Base-by-base conservation (phyloP, 257 asterid species). In the Henckelia pumila region DNA sequence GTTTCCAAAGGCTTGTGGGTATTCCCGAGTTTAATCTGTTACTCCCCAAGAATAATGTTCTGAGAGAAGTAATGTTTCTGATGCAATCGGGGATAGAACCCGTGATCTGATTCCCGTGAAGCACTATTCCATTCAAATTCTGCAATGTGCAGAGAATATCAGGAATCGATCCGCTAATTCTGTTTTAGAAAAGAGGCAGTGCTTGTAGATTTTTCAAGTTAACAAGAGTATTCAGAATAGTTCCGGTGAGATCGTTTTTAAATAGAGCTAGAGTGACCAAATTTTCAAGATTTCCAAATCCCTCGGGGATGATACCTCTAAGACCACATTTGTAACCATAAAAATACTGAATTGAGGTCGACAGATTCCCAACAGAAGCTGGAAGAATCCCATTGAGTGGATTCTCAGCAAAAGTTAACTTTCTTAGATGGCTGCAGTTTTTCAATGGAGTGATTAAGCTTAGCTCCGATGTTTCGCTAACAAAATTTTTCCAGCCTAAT, bases 81-180 rank as follows among this genome's bases (percentile, higher is more conserved):
- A 77, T 56, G 59, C 81, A 72, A 8, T 25, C 72, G 5, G 72
- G 78, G 7, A 72, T 62, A 2, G 56, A 7, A 21, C 81, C 75
- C 1, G 64, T 26, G 21, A 77, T 50, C 35, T 29, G 66, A 52
- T 77, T 72, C 19, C 24, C 1, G 5, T 7, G 6, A 8, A 57
- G 49, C 0, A 1, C 0, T 10, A 56, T 0, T 22, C 10, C 37
- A 7, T 1, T 9, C 59, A 70, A 44, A 25, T 1, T 59, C 8
- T 0, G n/a, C 17, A 64, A 28, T 52, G 25, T 25, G 52, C 79
- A 70, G 0, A 75, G 49, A 24, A 3, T 9, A 1, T 17, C 19
- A 0, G 76, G 79, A 33, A 75, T 56, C 8, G 10, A 1, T 19
- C 76, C 79, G 9, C 55, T 60, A 6, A 75, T 22, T 13, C 26